phyloP scores from a whole-genome alignment of 1,139 yeast genomes.

The Kodamaea plutei region DNA sequence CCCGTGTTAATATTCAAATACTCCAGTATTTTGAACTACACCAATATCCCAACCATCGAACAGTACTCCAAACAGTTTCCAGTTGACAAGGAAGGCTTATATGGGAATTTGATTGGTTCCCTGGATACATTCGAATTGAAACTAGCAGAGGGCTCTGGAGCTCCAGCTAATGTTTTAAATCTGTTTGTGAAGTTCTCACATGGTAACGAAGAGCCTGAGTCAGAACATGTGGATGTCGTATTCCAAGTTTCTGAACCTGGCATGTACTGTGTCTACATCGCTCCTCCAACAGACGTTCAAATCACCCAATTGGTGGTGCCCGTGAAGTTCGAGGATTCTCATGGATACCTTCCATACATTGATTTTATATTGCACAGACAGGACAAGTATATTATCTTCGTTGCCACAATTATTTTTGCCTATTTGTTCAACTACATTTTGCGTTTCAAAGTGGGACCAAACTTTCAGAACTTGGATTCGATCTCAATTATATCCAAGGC shows the following conservation, averaged over 20 bases:
- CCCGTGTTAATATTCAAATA: slow-evolving; percentile 27
- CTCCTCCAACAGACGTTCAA: slow-evolving; percentile 17
- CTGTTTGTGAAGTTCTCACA: slow-evolving; percentile 9
- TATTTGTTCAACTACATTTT: slow-evolving; percentile 27
- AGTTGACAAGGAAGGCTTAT: slow-evolving; percentile 11
- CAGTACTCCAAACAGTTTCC: slow-evolving; percentile 12
- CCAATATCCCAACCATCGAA: slow-evolving; percentile 19
- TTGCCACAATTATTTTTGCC: slow-evolving; percentile 18
- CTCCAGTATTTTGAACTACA: slow-evolving; percentile 21
- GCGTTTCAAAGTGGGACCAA: slow-evolving; percentile 24
- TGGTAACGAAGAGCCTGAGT: slow-evolving; percentile 5
- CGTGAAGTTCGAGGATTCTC: slow-evolving; percentile 20
- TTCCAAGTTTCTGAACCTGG: slow-evolving; percentile 25
- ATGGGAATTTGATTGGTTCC: slow-evolving; percentile 12
- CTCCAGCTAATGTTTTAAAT: slow-evolving; percentile 6
- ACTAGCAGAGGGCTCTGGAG: slow-evolving; percentile 6
- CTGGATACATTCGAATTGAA: slow-evolving; percentile 6
- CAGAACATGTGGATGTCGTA: slow-evolving; percentile 8
- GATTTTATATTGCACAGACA: slow-evolving; percentile 20
- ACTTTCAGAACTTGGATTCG: slow-evolving; percentile 29
- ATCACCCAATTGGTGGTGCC: slow-evolving; percentile 15
- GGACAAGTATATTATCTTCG: slow-evolving; percentile 14
- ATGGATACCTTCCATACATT: slow-evolving; percentile 26
- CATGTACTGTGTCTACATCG: slow-evolving; percentile 32
- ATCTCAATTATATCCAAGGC: slow-evolving; percentile 34